Evolutionary conservation across 1,139 yeast genomes (phyloP).

Genomic region (Suhomyces guaymorum): DNA sequence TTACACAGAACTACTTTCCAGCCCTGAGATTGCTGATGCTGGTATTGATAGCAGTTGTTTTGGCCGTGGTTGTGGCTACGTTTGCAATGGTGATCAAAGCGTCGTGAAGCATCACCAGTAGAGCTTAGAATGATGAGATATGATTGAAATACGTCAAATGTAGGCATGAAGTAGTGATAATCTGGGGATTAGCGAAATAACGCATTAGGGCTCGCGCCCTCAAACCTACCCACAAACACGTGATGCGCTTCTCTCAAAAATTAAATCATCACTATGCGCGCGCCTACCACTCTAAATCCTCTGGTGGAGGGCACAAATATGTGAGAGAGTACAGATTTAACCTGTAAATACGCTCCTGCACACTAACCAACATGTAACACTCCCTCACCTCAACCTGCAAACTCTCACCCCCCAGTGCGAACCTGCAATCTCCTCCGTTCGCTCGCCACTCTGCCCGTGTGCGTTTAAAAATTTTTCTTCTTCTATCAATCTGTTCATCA

Average conservation of each 20-base stretch:
- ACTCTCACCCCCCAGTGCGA: constrained; percentile 3
- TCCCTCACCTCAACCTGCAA: constrained; percentile 9
- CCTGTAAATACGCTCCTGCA: background rate
- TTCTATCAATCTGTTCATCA: constrained; percentile 9
- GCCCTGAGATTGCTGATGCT: constrained; percentile 32
- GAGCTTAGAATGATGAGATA: too few relatives aligned
- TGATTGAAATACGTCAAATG: too few relatives aligned
- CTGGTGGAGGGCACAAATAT: too few relatives aligned
- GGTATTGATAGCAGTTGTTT: constrained; percentile 34
- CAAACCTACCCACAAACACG: background rate
- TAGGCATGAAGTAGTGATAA: background rate
- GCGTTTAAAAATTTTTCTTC: constrained; percentile 16
- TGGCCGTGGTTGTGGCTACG: constrained; percentile 22
- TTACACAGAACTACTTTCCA: constrained; percentile 51
- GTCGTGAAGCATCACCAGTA: too few relatives aligned
- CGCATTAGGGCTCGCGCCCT: too few relatives aligned
- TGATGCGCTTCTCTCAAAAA: background rate
- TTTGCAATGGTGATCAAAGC: constrained; percentile 17
- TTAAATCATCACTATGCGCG: too few relatives aligned
- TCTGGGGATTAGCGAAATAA: background rate
- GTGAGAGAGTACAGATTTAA: too few relatives aligned
- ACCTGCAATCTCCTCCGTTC: constrained; percentile 8
- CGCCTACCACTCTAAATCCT: too few relatives aligned
- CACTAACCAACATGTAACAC: too few relatives aligned
- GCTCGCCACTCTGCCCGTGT: constrained; percentile 6